Percentiles rank a stretch among this genome's conserved stretches.
These are phyloP conservation scores for Coniophora puteana DNA, from an alignment of 1,284 basidiomycete species.

Conservation along the genomic window DNA sequence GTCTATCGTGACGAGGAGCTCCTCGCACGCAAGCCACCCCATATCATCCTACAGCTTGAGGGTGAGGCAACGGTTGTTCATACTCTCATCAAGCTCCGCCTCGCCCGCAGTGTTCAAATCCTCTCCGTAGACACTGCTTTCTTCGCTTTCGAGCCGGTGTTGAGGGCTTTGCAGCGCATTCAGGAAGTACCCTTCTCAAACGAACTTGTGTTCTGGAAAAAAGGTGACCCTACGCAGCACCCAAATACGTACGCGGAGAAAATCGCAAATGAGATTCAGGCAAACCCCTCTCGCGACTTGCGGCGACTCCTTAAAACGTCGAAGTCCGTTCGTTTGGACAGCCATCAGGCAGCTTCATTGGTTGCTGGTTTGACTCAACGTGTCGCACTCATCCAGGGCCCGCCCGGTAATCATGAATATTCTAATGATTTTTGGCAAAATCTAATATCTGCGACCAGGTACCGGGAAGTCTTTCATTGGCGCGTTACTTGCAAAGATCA, in stretches of 20 bases:
- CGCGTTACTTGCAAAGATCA: conserved; percentile 51
- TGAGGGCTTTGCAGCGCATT: conserved; percentile 46
- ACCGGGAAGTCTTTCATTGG: conserved; percentile 71
- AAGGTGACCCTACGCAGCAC: conserved; percentile 17
- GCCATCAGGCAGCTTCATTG: conserved; percentile 46
- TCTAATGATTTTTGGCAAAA: background rate
- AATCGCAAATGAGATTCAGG: conserved; percentile 32
- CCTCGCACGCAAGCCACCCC: conserved; percentile 41
- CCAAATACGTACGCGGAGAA: conserved; percentile 7
- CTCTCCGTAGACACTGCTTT: conserved; percentile 58
- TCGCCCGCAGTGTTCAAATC: conserved; percentile 35
- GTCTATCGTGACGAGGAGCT: conserved; percentile 51
- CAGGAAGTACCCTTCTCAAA: conserved; percentile 38
- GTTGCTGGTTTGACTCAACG: conserved; percentile 48
- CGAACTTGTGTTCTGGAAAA: conserved; percentile 53
- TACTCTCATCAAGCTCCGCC: conserved; percentile 37
- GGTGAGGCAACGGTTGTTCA: conserved; percentile 35
- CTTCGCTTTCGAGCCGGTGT: conserved; percentile 58
- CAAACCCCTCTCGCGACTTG: conserved; percentile 38
- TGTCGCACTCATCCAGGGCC: conserved; percentile 61
- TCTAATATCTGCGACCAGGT: conserved; percentile 31
- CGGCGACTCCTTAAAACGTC: conserved; percentile 31
- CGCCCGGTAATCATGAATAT: conserved; percentile 43
- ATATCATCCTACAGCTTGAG: conserved; percentile 49
- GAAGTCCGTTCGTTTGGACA: conserved; percentile 43